These are phyloP conservation scores for Bipolaris oryzae DNA, from an alignment of 2,329 filamentous ascomycete genomes.

Conservation along the genomic window DNA sequence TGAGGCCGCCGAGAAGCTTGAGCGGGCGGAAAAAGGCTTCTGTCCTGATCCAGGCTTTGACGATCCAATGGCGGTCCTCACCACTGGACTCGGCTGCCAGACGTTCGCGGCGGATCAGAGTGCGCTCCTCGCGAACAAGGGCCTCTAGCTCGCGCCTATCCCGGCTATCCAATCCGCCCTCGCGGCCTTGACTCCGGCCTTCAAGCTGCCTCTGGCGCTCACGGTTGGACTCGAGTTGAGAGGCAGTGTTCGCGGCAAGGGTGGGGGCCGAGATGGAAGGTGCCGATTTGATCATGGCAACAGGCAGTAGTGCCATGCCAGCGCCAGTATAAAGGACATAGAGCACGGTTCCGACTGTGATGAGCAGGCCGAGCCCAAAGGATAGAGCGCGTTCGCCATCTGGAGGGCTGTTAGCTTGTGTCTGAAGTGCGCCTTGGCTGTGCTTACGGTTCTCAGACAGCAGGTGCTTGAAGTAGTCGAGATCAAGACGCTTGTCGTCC, in stretches of 20 bases:
- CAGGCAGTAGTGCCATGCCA: slow-evolving; percentile 85
- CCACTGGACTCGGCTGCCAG: slow-evolving; percentile 82
- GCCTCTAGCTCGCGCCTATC: slow-evolving; percentile 88
- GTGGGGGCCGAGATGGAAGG: slow-evolving; percentile 84
- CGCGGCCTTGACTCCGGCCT: slow-evolving; percentile 77
- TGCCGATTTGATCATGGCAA: slow-evolving; percentile 90
- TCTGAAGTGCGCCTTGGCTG: slow-evolving; percentile 5
- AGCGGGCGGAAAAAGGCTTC: slow-evolving; percentile 84
- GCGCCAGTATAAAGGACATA: slow-evolving; percentile 89
- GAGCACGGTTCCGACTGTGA: slow-evolving; percentile 82
- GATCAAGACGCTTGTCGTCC: slow-evolving; percentile 70
- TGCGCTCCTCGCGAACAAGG: slow-evolving; percentile 87
- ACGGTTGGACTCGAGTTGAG: slow-evolving; percentile 83
- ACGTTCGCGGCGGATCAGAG: slow-evolving; percentile 84
- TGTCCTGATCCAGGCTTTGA: slow-evolving; percentile 77
- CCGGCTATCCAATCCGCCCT: slow-evolving; percentile 77
- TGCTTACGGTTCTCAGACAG: slow-evolving; percentile 76
- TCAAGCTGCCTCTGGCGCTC: slow-evolving; percentile 93
- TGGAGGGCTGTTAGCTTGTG: slow-evolving; percentile 38
- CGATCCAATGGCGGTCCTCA: slow-evolving; percentile 74
- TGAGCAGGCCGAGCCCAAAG: slow-evolving; percentile 86
- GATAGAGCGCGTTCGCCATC: slow-evolving; percentile 90
- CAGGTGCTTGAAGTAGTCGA: slow-evolving; percentile 90
- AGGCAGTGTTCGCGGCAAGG: slow-evolving; percentile 75
- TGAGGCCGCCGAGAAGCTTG: slow-evolving; percentile 82